These are phyloP conservation scores for Paecilomyces fulvus DNA, from an alignment of 2,329 filamentous ascomycete species.

Conservation along the genomic window DNA sequence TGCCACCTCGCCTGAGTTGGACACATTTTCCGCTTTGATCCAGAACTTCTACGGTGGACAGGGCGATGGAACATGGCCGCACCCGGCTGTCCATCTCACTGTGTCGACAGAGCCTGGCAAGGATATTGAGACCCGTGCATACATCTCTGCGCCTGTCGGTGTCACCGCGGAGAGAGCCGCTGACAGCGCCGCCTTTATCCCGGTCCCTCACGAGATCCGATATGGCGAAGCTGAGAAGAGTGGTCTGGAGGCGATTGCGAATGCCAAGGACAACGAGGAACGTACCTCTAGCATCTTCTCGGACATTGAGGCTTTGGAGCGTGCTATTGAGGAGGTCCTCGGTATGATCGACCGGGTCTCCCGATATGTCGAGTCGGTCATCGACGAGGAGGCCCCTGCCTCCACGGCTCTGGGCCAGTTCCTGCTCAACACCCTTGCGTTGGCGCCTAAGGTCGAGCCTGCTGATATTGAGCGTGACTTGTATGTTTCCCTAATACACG, in stretches of 20 bases:
- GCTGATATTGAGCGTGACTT: conserved; percentile 93
- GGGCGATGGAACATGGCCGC: conserved; percentile 92
- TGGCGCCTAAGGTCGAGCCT: conserved; percentile 89
- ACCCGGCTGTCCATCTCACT: conserved; percentile 95
- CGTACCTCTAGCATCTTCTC: conserved; percentile 66
- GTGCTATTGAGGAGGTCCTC: conserved; percentile 77
- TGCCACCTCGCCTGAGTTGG: conserved; percentile 90
- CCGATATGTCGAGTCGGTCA: conserved; percentile 83
- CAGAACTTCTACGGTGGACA: conserved; percentile 99
- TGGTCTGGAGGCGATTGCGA: conserved; percentile 73
- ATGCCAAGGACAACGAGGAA: conserved; percentile 70
- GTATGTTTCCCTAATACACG: conserved; percentile 35
- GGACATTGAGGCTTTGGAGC: conserved; percentile 83
- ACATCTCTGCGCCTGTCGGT: conserved; percentile 91
- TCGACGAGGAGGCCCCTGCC: conserved; percentile 79
- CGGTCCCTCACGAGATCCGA: conserved; percentile 88
- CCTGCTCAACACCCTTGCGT: conserved; percentile 82
- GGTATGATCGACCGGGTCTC: conserved; percentile 84
- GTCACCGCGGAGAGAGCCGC: conserved; percentile 90
- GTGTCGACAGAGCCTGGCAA: conserved; percentile 82
- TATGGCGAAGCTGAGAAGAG: conserved; percentile 73
- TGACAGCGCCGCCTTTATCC: conserved; percentile 95
- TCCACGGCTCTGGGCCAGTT: conserved; percentile 90
- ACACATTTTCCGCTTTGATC: conserved; percentile 96
- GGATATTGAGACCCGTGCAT: conserved; percentile 82